A percentile compares a stretch with the other conserved stretches of the same genome.
Evolutionary conservation across 2,329 filamentous ascomycete species (phyloP).

Genomic region (Volutella citrinella): DNA sequence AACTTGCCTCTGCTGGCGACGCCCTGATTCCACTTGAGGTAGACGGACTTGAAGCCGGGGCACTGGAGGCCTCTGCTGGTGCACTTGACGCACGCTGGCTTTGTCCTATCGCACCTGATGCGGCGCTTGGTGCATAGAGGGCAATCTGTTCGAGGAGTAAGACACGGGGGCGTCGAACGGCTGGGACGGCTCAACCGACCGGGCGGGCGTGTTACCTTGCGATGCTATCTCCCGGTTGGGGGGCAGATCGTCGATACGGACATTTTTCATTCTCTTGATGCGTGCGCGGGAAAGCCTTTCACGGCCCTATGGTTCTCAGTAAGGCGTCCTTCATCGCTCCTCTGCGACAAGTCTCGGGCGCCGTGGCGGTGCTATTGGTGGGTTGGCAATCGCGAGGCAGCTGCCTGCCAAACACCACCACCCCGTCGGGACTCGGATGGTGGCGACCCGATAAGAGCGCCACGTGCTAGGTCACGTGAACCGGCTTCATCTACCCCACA

Average conservation of each 20-base stretch:
- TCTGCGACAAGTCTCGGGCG: too few relatives aligned
- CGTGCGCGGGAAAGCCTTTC: too few relatives aligned
- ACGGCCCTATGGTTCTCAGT: too few relatives aligned
- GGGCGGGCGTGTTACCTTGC: conserved; percentile 6
- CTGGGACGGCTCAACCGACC: neutral
- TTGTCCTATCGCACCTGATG: conserved; percentile 19
- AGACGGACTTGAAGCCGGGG: conserved; percentile 15
- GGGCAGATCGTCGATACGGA: conserved; percentile 15
- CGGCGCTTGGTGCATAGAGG: conserved; percentile 15
- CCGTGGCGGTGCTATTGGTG: too few relatives aligned
- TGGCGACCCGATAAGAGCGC: too few relatives aligned
- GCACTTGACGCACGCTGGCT: conserved; percentile 17
- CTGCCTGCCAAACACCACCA: too few relatives aligned
- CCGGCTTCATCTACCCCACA: too few relatives aligned
- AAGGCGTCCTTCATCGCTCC: too few relatives aligned
- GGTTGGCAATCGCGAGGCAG: too few relatives aligned
- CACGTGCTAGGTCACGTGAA: too few relatives aligned
- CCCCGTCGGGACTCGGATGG: too few relatives aligned
- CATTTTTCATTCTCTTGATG: conserved; percentile 11
- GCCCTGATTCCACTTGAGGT: conserved; percentile 19
- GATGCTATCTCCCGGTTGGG: conserved; percentile 12
- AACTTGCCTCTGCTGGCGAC: conserved; percentile 18
- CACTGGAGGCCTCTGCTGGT: conserved; percentile 13
- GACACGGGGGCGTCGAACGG: neutral
- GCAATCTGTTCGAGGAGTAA: conserved; percentile 11